Conservation (phyloP, 2,329 filamentous ascomycete species). For the Trematosphaeria pertusa region DNA sequence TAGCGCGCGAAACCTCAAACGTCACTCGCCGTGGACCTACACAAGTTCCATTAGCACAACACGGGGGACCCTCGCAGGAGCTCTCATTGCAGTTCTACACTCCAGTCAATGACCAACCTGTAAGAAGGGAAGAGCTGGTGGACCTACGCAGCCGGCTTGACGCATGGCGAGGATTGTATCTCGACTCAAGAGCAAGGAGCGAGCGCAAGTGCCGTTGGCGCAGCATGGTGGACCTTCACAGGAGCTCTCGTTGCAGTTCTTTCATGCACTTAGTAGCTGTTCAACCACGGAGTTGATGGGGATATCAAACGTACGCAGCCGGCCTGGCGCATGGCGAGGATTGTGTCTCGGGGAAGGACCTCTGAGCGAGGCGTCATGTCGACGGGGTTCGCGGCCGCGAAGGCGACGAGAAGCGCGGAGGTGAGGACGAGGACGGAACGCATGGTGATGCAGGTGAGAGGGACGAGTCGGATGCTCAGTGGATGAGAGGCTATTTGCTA, state of each 20-base stretch:
- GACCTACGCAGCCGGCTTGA: background rate
- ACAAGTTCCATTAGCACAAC: slow-evolving; percentile 1
- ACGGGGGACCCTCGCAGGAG: background rate
- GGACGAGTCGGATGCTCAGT: too few relatives aligned
- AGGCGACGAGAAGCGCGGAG: background rate
- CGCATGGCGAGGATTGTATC: background rate
- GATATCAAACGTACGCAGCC: too few relatives aligned
- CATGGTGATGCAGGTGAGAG: background rate
- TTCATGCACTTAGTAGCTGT: background rate
- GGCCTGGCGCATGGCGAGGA: background rate
- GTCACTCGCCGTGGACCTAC: too few relatives aligned
- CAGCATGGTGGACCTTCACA: background rate
- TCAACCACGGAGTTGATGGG: too few relatives aligned
- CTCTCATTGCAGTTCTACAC: background rate
- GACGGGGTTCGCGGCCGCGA: background rate
- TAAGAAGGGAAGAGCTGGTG: too few relatives aligned
- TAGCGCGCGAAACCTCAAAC: too few relatives aligned
- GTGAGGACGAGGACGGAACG: background rate
- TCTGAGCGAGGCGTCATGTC: background rate
- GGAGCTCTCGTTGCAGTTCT: background rate
- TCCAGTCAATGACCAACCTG: too few relatives aligned
- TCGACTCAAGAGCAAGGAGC: background rate
- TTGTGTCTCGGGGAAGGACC: background rate
- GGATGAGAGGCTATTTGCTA: too few relatives aligned
- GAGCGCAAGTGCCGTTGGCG: background rate